Conservation (phyloP, 2,329 filamentous ascomycete species). For the Ascosphaera apis region DNA sequence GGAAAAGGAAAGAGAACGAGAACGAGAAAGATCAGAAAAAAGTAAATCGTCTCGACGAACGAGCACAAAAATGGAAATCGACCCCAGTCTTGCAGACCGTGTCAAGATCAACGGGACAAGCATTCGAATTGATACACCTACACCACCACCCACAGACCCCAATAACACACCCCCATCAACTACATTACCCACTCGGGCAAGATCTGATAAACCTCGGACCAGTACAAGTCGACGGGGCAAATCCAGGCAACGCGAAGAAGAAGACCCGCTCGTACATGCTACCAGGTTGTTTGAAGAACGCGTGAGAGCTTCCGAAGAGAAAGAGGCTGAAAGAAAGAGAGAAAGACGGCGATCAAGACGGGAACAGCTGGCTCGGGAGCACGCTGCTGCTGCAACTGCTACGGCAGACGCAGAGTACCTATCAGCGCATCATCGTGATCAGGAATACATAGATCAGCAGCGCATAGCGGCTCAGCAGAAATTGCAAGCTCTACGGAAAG, state of each 20-base stretch:
- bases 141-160: not conserved
- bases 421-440: not conserved
- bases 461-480: not conserved
- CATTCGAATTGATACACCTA: not conserved
- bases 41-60: not conserved
- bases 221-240: not conserved
- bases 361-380: slow-evolving; percentile 1
- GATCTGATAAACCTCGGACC: not conserved
- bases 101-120: not conserved
- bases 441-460: not conserved
- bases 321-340: not conserved
- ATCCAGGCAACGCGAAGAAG: not conserved
- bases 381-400: not conserved
- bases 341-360: not conserved
- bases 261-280: not conserved
- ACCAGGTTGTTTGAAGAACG: not conserved
- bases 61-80: not conserved
- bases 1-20: not conserved
- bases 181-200: not conserved
- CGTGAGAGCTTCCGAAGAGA: not conserved
- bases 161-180: not conserved
- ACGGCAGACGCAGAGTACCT: not conserved
- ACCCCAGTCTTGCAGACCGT: not conserved
- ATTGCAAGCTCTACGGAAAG: not conserved
- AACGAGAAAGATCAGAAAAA: not conserved